Evolutionary conservation across 345 rosid species (phyloP).

Genomic region (Isatis tinctoria): DNA sequence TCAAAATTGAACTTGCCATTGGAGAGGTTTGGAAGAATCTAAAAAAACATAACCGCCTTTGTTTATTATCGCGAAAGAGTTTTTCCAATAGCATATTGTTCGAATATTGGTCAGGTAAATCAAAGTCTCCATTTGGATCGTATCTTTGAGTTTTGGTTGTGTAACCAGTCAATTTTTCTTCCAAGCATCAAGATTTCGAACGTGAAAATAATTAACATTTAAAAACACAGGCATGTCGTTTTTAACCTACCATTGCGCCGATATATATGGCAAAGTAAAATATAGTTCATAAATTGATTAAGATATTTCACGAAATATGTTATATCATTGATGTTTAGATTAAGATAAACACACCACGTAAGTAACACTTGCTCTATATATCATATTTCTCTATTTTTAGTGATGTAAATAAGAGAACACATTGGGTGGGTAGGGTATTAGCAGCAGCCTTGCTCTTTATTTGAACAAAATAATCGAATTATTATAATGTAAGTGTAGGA

Average conservation of each 20-base stretch:
- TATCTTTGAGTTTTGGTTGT: too few relatives aligned
- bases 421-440: slow-evolving; percentile 16
- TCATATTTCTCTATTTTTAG: slow-evolving; percentile 5
- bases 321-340: not conserved
- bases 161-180: too few relatives aligned
- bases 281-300: not conserved
- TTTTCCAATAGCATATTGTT: too few relatives aligned
- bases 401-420: slow-evolving; percentile 20
- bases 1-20: too few relatives aligned
- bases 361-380: not conserved
- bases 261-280: not conserved
- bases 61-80: too few relatives aligned
- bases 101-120: too few relatives aligned
- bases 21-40: too few relatives aligned
- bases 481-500: not conserved
- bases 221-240: not conserved
- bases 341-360: slow-evolving; percentile 27
- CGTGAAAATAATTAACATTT: too few relatives aligned
- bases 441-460: slow-evolving; percentile 9
- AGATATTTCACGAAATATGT: not conserved
- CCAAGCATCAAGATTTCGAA: too few relatives aligned
- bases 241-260: not conserved
- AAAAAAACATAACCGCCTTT: too few relatives aligned
- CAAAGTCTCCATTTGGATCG: too few relatives aligned
- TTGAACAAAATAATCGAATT: not conserved